Percentiles rank a stretch among this genome's conserved stretches.
Evolutionary conservation across 2,329 filamentous ascomycete genomes (phyloP).

Genomic region (Venturiaceae sp.): DNA sequence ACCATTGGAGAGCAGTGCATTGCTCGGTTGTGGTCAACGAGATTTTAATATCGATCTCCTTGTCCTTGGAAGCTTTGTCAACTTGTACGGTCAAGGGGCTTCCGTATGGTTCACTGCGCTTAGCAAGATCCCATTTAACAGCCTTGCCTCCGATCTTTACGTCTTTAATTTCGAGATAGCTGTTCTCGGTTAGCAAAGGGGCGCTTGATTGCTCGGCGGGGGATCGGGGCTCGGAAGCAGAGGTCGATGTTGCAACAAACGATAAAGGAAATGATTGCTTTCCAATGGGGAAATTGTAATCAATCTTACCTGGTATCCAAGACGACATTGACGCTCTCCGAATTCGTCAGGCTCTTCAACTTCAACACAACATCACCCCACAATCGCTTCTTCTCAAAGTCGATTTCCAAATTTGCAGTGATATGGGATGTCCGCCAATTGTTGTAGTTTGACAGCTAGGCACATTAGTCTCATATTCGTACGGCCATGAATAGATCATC

Average conservation of each 20-base stretch:
- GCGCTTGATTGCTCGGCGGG: not conserved
- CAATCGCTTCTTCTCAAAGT: conserved; percentile 72
- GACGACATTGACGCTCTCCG: conserved; percentile 64
- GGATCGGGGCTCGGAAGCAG: no score
- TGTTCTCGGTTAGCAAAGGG: conserved; percentile 11
- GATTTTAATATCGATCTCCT: conserved; percentile 43
- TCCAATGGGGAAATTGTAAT: not conserved
- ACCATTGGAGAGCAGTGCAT: conserved; percentile 91
- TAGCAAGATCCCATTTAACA: conserved; percentile 60
- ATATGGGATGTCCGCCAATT: conserved; percentile 80
- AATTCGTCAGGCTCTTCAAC: conserved; percentile 67
- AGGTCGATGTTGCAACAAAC: no score
- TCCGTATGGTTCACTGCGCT: conserved; percentile 64
- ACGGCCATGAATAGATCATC: conserved; percentile 21
- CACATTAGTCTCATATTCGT: not conserved
- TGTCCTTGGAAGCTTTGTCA: conserved; percentile 34
- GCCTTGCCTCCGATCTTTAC: conserved; percentile 60
- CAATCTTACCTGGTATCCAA: conserved; percentile 61
- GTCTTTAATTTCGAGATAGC: conserved; percentile 62
- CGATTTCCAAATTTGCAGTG: conserved; percentile 67
- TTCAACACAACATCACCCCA: conserved; percentile 67
- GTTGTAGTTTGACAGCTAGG: conserved; percentile 57
- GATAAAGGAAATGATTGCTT: not conserved
- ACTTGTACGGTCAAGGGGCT: conserved; percentile 56
- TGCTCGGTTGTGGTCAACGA: conserved; percentile 71